phyloP scores from a whole-genome alignment of 2,329 filamentous ascomycete genomes.

The Calcarisporium arbuscula region DNA sequence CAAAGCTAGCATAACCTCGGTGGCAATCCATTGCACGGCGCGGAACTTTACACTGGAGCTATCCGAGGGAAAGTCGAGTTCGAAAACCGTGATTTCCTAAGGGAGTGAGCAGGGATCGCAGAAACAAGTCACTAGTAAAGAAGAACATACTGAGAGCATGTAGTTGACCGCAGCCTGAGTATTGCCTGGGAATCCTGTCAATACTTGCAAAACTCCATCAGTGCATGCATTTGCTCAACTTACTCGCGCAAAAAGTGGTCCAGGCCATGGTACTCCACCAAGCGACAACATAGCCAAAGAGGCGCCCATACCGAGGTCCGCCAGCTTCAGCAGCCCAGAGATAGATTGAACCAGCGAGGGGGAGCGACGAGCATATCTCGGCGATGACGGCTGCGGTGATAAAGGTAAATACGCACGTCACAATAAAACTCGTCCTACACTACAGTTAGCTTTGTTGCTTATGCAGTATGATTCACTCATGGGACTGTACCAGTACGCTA shows the following conservation, averaged over 20 bases:
- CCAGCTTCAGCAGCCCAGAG: constrained; percentile 56
- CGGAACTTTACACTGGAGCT: constrained; percentile 48
- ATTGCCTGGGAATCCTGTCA: constrained; percentile 30
- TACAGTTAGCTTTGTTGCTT: too few species aligned
- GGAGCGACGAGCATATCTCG: constrained; percentile 54
- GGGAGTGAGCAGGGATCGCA: neutral
- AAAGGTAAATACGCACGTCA: constrained; percentile 54
- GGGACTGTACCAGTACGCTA: constrained; percentile 49
- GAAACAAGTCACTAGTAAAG: neutral
- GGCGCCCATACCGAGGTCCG: constrained; percentile 45
- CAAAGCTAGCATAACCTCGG: constrained; percentile 44
- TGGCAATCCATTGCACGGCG: constrained; percentile 54
- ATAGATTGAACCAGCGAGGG: constrained; percentile 53
- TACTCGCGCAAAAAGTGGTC: constrained; percentile 51
- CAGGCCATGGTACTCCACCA: constrained; percentile 59
- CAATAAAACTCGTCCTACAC: constrained; percentile 55
- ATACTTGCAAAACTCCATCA: too few species aligned
- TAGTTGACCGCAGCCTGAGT: constrained; percentile 45
- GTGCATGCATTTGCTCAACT: constrained; percentile 7
- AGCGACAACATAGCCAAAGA: constrained; percentile 55
- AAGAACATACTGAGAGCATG: constrained; percentile 41
- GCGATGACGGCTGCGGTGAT: constrained; percentile 55
- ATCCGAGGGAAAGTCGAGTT: constrained; percentile 48
- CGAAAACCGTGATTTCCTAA: constrained; percentile 51
- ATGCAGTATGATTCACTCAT: too few species aligned